These are phyloP conservation scores for Boechera divaricarpa DNA, from an alignment of 345 rosid species.

Conservation along the genomic window DNA sequence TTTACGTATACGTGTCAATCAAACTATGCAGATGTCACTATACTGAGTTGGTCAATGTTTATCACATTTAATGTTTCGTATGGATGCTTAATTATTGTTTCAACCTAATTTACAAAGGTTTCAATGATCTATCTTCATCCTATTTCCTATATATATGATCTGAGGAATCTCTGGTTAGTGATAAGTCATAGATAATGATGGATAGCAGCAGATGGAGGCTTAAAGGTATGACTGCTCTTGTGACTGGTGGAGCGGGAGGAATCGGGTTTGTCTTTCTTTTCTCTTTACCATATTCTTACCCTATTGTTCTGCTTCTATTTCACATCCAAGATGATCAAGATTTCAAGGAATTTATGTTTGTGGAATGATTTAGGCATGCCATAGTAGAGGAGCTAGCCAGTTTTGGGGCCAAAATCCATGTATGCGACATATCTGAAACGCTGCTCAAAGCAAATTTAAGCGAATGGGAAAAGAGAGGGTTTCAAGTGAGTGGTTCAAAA, in stretches of 20 bases:
- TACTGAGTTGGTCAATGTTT: not conserved
- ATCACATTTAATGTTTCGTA: not conserved
- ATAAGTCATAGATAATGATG: constrained; percentile 1
- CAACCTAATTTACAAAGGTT: not conserved
- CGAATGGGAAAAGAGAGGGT: constrained; percentile 33
- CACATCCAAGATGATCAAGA: not conserved
- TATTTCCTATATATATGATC: not conserved
- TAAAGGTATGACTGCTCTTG: constrained; percentile 44
- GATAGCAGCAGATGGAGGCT: constrained; percentile 35
- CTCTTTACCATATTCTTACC: not conserved
- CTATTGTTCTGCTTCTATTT: not conserved
- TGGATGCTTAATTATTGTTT: not conserved
- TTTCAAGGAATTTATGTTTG: not conserved
- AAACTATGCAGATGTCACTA: constrained; percentile 6
- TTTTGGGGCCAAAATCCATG: constrained; percentile 37
- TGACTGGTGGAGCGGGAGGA: constrained; percentile 38
- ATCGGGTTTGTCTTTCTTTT: constrained; percentile 27
- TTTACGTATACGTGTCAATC: not conserved
- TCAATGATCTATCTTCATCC: not conserved
- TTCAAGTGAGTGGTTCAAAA: constrained; percentile 38
- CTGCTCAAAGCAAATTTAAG: constrained; percentile 19
- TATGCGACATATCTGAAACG: constrained; percentile 5
- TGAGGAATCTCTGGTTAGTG: not conserved
- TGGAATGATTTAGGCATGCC: constrained; percentile 32
- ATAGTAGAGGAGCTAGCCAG: constrained; percentile 34